Base-by-base conservation (phyloP, 495 filamentous ascomycete species). In the Durotheca rogersii region DNA sequence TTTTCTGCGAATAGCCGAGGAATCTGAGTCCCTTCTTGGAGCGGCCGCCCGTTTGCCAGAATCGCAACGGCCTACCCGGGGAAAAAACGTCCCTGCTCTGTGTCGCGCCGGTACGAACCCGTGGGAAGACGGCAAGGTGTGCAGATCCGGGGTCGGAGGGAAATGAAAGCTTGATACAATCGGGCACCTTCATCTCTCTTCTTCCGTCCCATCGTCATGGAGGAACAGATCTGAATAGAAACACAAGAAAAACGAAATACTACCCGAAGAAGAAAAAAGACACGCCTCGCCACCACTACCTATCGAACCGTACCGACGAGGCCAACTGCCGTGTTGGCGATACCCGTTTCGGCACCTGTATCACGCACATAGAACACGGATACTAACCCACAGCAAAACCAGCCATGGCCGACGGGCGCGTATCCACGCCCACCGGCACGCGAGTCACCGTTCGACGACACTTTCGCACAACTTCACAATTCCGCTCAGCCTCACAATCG, bases 401-500 rank as follows among this genome's bases (percentile, higher is more conserved):
- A 47, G 19, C 39, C 25, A 66, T 66, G 62, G 54, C 62, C 44
- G 60, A 66, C 33, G 47, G 53, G 29, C 43, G 55, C 41, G 49
- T 60, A 19, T 43, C 51, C 15, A 60, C 62, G 36, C 60, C 62
- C 6, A 34, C 18, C 36, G 59, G 62, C 48, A 50, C 59, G 6
- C 55, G 48, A 33, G 43, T 51, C 59, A 37, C 59, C n/a, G 19
- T 60, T 18, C 49, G 62, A 52, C 56, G 63, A 37, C 38, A 39
- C 16, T 39, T 59, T 7, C 57, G 37, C 6, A 19, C 17, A 41
- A 7, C 47, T 23, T 20, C 23, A 27, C 23, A 27, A 27, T 27
- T 40, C 17, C 62, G 67, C 37, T 47, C 66, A 10, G 56, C 58
- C 17, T 68, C 69, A 23, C 62, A 60, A 19, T 70, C 68, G 5